These are phyloP conservation scores for Ustilago bromivora DNA, from an alignment of 1,284 basidiomycete species.

Conservation along the genomic window DNA sequence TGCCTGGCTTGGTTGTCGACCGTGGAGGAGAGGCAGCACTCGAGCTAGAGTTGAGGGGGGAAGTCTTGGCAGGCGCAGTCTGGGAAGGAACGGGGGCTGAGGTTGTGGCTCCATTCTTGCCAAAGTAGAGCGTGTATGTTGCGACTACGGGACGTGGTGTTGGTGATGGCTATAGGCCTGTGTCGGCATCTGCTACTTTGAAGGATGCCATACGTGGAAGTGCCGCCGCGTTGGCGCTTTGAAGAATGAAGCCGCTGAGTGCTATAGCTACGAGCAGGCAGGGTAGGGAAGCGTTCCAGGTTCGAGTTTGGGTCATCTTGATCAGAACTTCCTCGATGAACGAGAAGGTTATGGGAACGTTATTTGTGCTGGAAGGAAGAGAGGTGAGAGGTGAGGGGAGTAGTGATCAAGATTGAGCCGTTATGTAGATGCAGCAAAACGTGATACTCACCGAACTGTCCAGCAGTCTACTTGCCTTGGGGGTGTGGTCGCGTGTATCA, in stretches of 20 bases:
- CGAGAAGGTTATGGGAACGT: not conserved
- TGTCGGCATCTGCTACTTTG: constrained; percentile 7
- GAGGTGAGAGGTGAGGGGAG: not conserved
- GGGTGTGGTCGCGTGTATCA: constrained; percentile 4
- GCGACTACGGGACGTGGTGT: constrained; percentile 24
- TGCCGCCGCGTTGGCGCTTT: constrained; percentile 11
- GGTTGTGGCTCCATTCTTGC: constrained; percentile 14
- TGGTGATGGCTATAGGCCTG: not conserved
- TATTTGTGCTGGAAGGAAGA: not conserved
- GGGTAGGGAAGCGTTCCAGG: constrained; percentile 6
- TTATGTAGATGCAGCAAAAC: not conserved
- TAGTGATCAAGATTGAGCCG: not conserved
- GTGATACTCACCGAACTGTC: constrained; percentile 28
- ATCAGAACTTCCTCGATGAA: not conserved
- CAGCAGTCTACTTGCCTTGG: not conserved
- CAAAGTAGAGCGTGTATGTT: constrained; percentile 37
- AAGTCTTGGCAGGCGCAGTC: not conserved
- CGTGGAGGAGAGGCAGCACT: not conserved
- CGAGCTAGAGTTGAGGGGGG: not conserved
- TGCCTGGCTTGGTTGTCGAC: constrained; percentile 8
- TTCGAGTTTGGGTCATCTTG: constrained; percentile 10
- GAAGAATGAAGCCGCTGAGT: not conserved
- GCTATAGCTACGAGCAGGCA: constrained; percentile 7
- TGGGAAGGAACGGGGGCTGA: constrained; percentile 7
- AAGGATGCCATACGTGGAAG: constrained; percentile 16